Evolutionary conservation across 345 rosid genomes (phyloP), one percentile per base, ranked within the genome.

Genomic region (Chamaenerion angustifolium): DNA sequence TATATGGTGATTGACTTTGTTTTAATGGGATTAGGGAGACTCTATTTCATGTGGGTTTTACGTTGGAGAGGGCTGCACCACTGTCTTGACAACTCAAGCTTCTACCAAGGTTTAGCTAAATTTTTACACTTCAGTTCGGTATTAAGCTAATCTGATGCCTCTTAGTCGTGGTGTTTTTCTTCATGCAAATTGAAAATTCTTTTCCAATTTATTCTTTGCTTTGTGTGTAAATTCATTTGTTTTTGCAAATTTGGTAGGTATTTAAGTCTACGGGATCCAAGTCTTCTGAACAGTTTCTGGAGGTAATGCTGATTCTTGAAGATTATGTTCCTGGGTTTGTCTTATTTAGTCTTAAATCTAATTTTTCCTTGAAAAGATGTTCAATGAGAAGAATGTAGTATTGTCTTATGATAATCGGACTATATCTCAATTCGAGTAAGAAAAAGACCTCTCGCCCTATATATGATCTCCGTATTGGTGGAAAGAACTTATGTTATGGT

Each of bases 11-110:
- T 8, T 19, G 40, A 27, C 2, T 60, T 49, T 49, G 11, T 56
- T 37, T 41, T 56, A 51, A 23, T 60, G 25, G 63, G 43, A 57
- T 25, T 50, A 79, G 80, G 81, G 87, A 46, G 83, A 90, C 62
- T 70, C 69, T 19, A 83, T 82, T 65, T 76, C 83, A 10, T 77
- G 85, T 68, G 82, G 72, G 56, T 56, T 85, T 62, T 68, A 51
- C 31, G 59, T 89, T 48, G 74, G 78, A 63, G 78, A 81, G 69
- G 82, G 77, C 56, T 85, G 94, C 74, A 79, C 82, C 27, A 64
- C 79, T 48, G 84, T 81, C 21, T 54, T 85, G 37, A 89, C 97
- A 2, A 89, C 95, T 15, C 97, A 89, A 59, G 80, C 95, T 69
- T 85, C 95, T 57, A 85, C 94, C 7, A 89, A 89, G 88, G 97